Conservation (phyloP, 176 grass and related monocot genomes). For the Miscanthus lutarioriparius region DNA sequence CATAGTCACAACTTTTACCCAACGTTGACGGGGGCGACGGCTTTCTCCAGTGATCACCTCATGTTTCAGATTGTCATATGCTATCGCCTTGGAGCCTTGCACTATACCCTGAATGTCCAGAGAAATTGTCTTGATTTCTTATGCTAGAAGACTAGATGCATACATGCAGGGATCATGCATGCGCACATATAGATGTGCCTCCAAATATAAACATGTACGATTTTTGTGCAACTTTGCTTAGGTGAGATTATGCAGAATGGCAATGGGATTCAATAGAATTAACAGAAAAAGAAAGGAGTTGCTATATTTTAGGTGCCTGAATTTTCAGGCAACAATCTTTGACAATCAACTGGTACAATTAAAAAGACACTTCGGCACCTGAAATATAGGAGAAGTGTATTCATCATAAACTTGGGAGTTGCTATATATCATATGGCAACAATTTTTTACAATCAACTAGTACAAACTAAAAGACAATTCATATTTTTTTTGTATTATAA, state of each 20-base stretch:
- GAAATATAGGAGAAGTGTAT: too few species aligned
- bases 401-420: too few species aligned
- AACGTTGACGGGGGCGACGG: not conserved
- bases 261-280: not conserved
- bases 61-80: slow-evolving; percentile 12
- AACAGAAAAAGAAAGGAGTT: too few species aligned
- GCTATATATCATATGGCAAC: too few species aligned
- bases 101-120: not conserved
- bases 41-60: not conserved
- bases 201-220: not conserved
- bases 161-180: not conserved
- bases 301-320: too few species aligned
- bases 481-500: too few species aligned
- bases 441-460: too few species aligned
- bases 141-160: not conserved
- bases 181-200: not conserved
- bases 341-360: too few species aligned
- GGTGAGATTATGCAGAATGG: not conserved
- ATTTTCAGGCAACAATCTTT: too few species aligned
- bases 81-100: not conserved
- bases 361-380: too few species aligned
- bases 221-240: not conserved
- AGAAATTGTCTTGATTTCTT: not conserved
- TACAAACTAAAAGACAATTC: too few species aligned
- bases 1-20: slow-evolving; percentile 3